Evolutionary conservation across 1,284 basidiomycete species (phyloP).

Genomic region (Ganoderma leucocontextum): DNA sequence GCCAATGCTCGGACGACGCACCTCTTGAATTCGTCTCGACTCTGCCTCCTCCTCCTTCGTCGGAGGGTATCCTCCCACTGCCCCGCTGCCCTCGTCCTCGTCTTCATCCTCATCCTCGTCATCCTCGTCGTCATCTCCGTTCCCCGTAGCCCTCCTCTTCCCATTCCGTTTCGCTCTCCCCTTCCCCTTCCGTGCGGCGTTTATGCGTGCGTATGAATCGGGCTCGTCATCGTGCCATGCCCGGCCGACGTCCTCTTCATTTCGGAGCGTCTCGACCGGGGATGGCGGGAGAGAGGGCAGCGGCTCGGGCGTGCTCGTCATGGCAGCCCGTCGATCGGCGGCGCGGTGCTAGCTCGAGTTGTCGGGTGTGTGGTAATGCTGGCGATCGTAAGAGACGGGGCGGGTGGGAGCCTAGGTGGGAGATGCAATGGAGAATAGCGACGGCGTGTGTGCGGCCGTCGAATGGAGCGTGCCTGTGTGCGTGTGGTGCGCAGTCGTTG

Average conservation of each 20-base stretch:
- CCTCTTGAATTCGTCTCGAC: conserved; percentile 74
- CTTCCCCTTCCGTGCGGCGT: conserved; percentile 31
- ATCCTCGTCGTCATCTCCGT: conserved; percentile 22
- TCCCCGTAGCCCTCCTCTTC: conserved; percentile 38
- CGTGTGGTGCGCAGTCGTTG: background rate
- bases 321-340: conserved; percentile 19
- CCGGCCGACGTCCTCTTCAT: conserved; percentile 54
- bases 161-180: conserved; percentile 30
- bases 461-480: conserved; percentile 6
- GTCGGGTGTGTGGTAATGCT: background rate
- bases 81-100: conserved; percentile 40
- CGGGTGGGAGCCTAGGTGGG: background rate
- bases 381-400: conserved; percentile 1
- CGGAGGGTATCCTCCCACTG: conserved; percentile 65
- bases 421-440: conserved; percentile 1
- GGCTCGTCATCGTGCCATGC: conserved; percentile 25
- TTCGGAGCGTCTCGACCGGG: conserved; percentile 33
- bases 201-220: background rate
- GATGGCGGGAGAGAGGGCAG: conserved; percentile 50
- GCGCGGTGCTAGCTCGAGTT: too few relatives aligned
- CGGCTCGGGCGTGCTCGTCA: conserved; percentile 39
- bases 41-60: conserved; percentile 69
- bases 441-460: conserved; percentile 1
- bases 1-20: conserved; percentile 41
- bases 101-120: conserved; percentile 40